Evolutionary conservation across 345 rosid genomes (phyloP).

Genomic region (Citrus sinensis): DNA sequence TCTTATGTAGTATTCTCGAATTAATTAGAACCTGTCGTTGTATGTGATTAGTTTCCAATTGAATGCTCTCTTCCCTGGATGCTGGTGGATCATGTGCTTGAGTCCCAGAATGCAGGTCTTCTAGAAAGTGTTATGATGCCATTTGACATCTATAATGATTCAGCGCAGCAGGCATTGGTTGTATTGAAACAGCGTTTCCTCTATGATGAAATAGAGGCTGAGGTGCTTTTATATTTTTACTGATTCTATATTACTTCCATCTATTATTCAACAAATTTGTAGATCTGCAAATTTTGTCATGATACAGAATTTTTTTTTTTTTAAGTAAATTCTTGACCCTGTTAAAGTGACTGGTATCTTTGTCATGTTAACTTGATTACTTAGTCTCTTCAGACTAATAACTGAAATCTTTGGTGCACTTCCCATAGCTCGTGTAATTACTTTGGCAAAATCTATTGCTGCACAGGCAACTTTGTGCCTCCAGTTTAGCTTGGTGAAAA

Average conservation of each 20-base stretch:
- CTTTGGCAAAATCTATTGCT: neutral
- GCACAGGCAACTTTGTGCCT: neutral
- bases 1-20: constrained; percentile 3
- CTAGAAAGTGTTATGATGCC: constrained; percentile 90
- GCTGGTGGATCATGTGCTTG: constrained; percentile 89
- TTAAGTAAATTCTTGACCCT: neutral
- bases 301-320: neutral
- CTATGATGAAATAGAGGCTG: constrained; percentile 99
- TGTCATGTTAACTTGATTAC: neutral
- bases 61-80: constrained; percentile 99
- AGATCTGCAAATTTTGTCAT: neutral
- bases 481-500: neutral
- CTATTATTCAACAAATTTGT: neutral
- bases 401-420: neutral
- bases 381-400: neutral
- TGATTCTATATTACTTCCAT: neutral
- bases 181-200: constrained; percentile 86
- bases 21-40: neutral
- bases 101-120: constrained; percentile 74
- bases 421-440: neutral
- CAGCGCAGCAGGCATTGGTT: constrained; percentile 96
- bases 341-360: neutral
- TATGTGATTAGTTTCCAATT: constrained; percentile 69
- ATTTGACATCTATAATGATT: constrained; percentile 96
- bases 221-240: constrained; percentile 47